Base-by-base conservation (phyloP, 2,329 filamentous ascomycete species). In the Colletotrichum somersetense region DNA sequence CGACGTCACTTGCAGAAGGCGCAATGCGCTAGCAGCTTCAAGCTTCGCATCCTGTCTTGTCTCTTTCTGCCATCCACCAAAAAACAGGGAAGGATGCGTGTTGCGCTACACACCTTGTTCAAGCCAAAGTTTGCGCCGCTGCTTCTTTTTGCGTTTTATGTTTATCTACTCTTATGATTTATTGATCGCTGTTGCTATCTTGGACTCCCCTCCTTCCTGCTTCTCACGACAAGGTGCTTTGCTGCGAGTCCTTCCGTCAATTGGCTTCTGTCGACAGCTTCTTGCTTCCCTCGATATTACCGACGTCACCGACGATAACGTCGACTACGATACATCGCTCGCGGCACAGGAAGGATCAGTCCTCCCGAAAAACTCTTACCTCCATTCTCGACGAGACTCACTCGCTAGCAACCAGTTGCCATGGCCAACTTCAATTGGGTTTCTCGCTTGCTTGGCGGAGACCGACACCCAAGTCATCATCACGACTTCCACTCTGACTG, bases 361-460 rank as follows among this genome's bases (percentile, higher is more conserved):
- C 30, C 52, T 26, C 16, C 30, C 7, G 2, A 14, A 20, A 0
- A 4, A 44, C 40, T 42, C 40, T 0, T 14, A 16, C 40, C 14
- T 18, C 14, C 12, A 16, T 12, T 12, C 4, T 40, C 38, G 38
- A 48, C 48, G 50, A 42, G 33, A 26, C 14, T 35, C 11, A 35
- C 57, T 44, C 26, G 3, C 26, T 26, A 6, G 16, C 18, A 46
- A 20, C 33, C 44, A 52, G 33, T 33, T 48, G 58, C 18, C n/a
- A 80, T 79, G 77, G 75, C 67, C 58, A 72, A 78, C 20, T 80
- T 80, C 64, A 80, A 74, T 67, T 81, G 78, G 76, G 75, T 73
- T 30, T 71, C 77, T 40, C 73, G 74, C 62, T 42, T 82, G 20
- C 71, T 83, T 2, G 81, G 81, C 50, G 82, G 80, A 79, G 78